Evolutionary conservation across 2,329 filamentous ascomycete genomes (phyloP).

Genomic region (Stagonosporopsis tanaceti): DNA sequence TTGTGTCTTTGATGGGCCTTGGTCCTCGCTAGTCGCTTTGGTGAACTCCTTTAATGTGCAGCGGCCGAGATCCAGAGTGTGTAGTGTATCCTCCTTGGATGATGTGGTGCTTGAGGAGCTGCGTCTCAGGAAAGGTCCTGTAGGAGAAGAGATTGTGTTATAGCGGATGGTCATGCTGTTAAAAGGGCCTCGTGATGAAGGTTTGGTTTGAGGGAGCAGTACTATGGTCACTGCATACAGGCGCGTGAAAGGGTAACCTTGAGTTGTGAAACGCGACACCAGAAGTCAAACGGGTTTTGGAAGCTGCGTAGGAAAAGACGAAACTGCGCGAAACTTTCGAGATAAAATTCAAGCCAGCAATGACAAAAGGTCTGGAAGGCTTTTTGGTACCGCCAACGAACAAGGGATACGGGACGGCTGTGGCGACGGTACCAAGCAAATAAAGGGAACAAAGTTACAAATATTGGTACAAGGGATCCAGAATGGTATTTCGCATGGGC

Average conservation of each 20-base stretch:
- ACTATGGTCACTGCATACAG: slow-evolving; percentile 20
- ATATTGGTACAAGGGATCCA: slow-evolving; percentile 17
- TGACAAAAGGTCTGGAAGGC: background rate
- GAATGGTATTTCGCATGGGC: slow-evolving; percentile 16
- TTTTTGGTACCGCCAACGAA: slow-evolving; percentile 6
- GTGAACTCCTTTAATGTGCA: background rate
- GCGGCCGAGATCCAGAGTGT: slow-evolving; percentile 9
- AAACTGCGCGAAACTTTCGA: slow-evolving; percentile 21
- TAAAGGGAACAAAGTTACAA: slow-evolving; percentile 12
- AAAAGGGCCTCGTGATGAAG: slow-evolving; percentile 17
- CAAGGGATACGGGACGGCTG: slow-evolving; percentile 14
- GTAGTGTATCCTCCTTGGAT: background rate
- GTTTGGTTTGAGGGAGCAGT: slow-evolving; percentile 18
- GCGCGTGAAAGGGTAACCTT: slow-evolving; percentile 18
- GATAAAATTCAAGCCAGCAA: background rate
- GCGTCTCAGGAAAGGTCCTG: slow-evolving; percentile 2
- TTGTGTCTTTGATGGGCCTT: slow-evolving; percentile 12
- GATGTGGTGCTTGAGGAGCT: background rate
- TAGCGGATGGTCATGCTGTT: slow-evolving; percentile 24
- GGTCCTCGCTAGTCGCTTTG: background rate
- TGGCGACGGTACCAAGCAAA: slow-evolving; percentile 11
- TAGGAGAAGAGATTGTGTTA: slow-evolving; percentile 16
- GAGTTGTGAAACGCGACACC: slow-evolving; percentile 28
- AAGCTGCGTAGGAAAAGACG: slow-evolving; percentile 9
- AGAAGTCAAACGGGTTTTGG: slow-evolving; percentile 23